Percentiles rank a stretch among this genome's conserved stretches.
Evolutionary conservation across 1,139 yeast genomes (phyloP).

Genomic region (Hyphopichia khmerensis): DNA sequence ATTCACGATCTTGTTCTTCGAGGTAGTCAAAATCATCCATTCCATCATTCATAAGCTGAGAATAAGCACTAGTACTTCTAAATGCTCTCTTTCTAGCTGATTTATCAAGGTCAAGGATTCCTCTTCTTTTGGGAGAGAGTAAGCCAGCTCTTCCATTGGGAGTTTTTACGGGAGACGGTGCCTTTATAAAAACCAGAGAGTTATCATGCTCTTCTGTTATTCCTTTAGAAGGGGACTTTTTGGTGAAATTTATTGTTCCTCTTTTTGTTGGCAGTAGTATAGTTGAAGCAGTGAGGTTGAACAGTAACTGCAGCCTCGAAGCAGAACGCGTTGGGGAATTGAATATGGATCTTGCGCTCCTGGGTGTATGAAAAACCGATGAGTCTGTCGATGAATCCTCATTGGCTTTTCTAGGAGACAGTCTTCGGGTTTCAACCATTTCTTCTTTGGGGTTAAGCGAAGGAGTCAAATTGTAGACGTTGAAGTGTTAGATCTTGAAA

Average conservation of each 20-base stretch:
- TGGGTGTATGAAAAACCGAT: not conserved
- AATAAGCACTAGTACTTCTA: conserved; percentile 24
- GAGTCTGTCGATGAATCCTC: not conserved
- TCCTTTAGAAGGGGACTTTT: not conserved
- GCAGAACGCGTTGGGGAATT: not conserved
- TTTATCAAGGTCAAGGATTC: conserved; percentile 39
- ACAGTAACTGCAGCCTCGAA: not conserved
- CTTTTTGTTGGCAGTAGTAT: not conserved
- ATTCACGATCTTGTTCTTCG: conserved; percentile 34
- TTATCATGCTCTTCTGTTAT: too few relatives aligned
- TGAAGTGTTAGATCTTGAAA: too few relatives aligned
- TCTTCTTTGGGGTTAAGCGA: too few relatives aligned
- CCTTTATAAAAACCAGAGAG: not conserved
- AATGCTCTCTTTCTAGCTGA: conserved; percentile 54
- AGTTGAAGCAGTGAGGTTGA: not conserved
- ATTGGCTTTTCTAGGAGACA: not conserved
- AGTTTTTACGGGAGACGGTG: conserved; percentile 30
- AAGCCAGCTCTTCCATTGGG: conserved; percentile 50
- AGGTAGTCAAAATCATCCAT: conserved; percentile 25
- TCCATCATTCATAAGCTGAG: conserved; percentile 29
- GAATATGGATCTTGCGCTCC: not conserved
- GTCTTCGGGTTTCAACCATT: not conserved
- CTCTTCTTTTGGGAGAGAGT: conserved; percentile 43
- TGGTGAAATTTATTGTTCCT: not conserved
- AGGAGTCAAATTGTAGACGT: too few relatives aligned